Base-by-base conservation (phyloP, 257 asterid genomes). In the Osmanthus fragrans region DNA sequence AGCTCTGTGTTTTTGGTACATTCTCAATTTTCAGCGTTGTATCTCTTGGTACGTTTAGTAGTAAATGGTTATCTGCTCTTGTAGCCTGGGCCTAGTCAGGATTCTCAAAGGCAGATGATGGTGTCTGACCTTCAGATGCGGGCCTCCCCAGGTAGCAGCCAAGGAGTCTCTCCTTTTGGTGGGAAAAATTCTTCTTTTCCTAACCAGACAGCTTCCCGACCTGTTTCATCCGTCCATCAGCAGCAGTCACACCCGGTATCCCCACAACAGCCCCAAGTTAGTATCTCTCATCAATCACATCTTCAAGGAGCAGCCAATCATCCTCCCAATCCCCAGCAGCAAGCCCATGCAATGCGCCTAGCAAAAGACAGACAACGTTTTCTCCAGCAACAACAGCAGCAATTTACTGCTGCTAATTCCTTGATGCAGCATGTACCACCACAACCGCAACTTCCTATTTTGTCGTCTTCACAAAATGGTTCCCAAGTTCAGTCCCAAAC, bases 21-120 rank as follows among this genome's bases (percentile, higher is more conserved):
- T 76, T 71, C 81, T 51, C 71, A 80, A 67, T 39, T 81, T 73
- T 78, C 39, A 25, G 36, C 27, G 69, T 19, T 76, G 74, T 79
- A 42, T n/a, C 10, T 73, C 25, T 32, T n/a, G 19, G 6, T 15
- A 76, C 68, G 64, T 51, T 21, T 73, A 39, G 23, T 56, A 36
- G 73, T 23, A 36, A 60, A 54, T 16, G 15, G 37, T 74, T 76
- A 3, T 71, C 58, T 77, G 73, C 47, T 79, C 69, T 77, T 83
- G 67, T 85, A 91, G 96, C 92, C 94, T 77, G 85, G 88, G 66
- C 82, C 81, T 80, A 90, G 81, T 82, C 93, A 81, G 78, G 97
- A 94, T 75, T 77, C 92, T 54, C 94, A 82, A 76, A 88, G 96
- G 89, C 96, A 90, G 80, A 82, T 85, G 84, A 67, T 84, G 87